phyloP scores from a whole-genome alignment of 306 rosid genomes.

The Vachellia pachyceras region DNA sequence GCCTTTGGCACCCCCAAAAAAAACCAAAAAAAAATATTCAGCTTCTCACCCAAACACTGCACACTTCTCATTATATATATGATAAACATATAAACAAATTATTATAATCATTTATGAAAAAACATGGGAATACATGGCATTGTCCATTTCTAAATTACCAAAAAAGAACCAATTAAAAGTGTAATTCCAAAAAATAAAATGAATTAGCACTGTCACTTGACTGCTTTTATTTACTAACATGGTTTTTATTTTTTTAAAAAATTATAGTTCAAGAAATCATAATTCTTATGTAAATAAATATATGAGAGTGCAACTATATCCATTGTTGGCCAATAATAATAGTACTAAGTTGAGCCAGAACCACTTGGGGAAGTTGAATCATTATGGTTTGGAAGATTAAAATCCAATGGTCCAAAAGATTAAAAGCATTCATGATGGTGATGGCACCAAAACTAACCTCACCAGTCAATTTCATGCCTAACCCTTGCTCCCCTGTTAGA shows the following conservation, averaged over 20 bases:
- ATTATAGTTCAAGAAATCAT: background rate
- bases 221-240: no score
- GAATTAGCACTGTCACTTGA: background rate
- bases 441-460: background rate
- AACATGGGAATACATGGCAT: background rate
- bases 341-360: background rate
- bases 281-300: background rate
- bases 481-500: background rate
- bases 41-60: background rate
- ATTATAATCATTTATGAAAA: background rate
- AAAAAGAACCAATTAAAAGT: no score
- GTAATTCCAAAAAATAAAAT: background rate
- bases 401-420: background rate
- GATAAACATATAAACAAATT: background rate
- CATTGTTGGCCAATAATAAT: background rate
- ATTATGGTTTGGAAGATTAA: background rate
- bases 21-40: no score
- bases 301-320: background rate
- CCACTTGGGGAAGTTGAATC: background rate
- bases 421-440: background rate
- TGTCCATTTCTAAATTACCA: background rate
- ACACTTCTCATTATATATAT: background rate
- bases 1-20: background rate
- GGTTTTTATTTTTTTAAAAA: background rate
- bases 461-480: background rate